Conservation (phyloP, 176 grass and related monocot species). For the Puya raimondii region DNA sequence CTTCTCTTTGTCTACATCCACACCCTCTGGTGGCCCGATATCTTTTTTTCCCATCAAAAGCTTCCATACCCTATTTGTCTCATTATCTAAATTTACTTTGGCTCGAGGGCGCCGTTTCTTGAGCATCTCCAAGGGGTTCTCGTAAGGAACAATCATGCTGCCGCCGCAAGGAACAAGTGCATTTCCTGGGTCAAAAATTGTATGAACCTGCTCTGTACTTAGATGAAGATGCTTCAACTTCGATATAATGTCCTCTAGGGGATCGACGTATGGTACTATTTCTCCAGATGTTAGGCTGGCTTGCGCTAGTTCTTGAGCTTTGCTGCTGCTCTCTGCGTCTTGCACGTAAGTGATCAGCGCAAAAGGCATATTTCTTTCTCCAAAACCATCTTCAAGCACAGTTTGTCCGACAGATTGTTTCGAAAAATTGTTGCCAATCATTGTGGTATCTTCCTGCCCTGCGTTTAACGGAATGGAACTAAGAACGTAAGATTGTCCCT, state of each 20-base stretch:
- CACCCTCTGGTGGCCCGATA: constrained; percentile 27
- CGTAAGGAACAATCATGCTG: constrained; percentile 31
- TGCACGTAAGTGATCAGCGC: neutral
- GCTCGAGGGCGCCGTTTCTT: constrained; percentile 47
- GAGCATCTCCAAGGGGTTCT: constrained; percentile 19
- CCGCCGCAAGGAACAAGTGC: constrained; percentile 31
- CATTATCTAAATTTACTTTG: constrained; percentile 65
- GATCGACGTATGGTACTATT: constrained; percentile 33
- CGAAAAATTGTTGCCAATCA: constrained; percentile 12
- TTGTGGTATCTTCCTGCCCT: constrained; percentile 13
- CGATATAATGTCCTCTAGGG: constrained; percentile 28
- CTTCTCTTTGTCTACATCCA: constrained; percentile 40
- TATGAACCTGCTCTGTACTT: constrained; percentile 20
- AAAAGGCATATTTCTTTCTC: neutral
- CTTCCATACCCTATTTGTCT: constrained; percentile 70
- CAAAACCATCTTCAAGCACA: constrained; percentile 12
- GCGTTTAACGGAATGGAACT: constrained; percentile 18
- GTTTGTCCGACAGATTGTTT: constrained; percentile 10
- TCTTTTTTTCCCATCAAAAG: constrained; percentile 53
- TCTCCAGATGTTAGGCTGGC: constrained; percentile 18
- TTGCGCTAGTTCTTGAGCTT: constrained; percentile 22
- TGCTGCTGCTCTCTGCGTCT: constrained; percentile 8
- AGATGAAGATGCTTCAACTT: constrained; percentile 39
- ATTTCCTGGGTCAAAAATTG: constrained; percentile 22
- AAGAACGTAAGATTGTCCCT: constrained; percentile 7